Base-by-base conservation (phyloP, 768 basidiomycete species). In the Boletellus emodensis region DNA sequence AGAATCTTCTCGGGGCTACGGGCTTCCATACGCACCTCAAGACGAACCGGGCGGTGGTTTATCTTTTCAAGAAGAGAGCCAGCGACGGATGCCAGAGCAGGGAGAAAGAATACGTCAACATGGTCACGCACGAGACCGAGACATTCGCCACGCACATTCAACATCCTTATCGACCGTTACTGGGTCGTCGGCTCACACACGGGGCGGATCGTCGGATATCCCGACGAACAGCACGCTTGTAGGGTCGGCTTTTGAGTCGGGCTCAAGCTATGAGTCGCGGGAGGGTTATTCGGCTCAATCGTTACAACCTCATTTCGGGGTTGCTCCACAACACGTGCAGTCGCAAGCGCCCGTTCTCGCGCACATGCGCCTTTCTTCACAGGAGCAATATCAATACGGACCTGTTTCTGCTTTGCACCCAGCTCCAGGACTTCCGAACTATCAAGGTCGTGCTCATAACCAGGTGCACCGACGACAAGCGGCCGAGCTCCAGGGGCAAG, bases 91-190 rank as follows among this genome's bases (percentile, higher is more conserved):
- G 1, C 39, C 39, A 10, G 35, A 44, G 3, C 53, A 37, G 12
- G 38, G 34, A 10, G 49, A 52, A 18, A 40, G 32, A 20, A 3
- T 2, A 7, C 43, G 28, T 26, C 49, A 33, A n/a, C 46, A 40
- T 4, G 40, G 26, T 28, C 37, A 35, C 3, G 17, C 35, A 8
- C 49, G 28, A 14, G 40, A 32, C 15, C 55, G 34, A 10, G 43
- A 44, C 2, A 0, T 36, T 2, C 10, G 53, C 3, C 66, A 67
- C 20, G 43, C 49, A 17, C 52, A 60, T 22, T 67, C 65, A 3
- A 28, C 56, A 20, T 67, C 66, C 11, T 3, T 63, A 12, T 59
- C 63, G 9, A 67, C 67, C 24, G 51, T 67, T 4, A 57, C 57
- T 6, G 59, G 39, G 7, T 59, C 63, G 2, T 50, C 62, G 3